phyloP scores from a whole-genome alignment of 768 basidiomycete species.

The Termitomyces sp. region DNA sequence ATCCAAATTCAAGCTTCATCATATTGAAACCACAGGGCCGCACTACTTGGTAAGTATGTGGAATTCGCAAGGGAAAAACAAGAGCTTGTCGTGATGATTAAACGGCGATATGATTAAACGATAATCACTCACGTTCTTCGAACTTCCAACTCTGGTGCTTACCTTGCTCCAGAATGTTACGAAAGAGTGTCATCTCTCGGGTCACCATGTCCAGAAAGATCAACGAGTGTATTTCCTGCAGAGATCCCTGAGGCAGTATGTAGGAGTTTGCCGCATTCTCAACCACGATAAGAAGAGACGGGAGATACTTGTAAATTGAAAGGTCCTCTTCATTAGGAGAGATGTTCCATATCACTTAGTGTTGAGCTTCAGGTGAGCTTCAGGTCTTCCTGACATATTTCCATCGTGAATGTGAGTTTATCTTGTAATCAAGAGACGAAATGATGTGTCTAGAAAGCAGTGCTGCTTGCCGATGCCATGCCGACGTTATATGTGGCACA shows the following conservation, averaged over 20 bases:
- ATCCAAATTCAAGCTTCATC: too few relatives aligned
- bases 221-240: constrained; percentile 28
- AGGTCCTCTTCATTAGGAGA: constrained; percentile 12
- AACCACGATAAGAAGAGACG: background rate
- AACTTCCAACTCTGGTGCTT: constrained; percentile 43
- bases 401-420: too few relatives aligned
- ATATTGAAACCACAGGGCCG: too few relatives aligned
- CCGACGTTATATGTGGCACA: too few relatives aligned
- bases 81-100: too few relatives aligned
- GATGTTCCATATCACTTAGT: constrained; percentile 16
- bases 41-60: too few relatives aligned
- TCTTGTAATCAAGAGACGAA: background rate
- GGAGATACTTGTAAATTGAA: constrained; percentile 12
- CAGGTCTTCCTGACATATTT: too few relatives aligned
- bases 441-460: background rate
- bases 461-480: background rate
- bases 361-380: too few relatives aligned
- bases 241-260: constrained; percentile 1
- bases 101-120: too few relatives aligned
- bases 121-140: constrained; percentile 14
- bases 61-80: too few relatives aligned
- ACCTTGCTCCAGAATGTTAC: constrained; percentile 36
- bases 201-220: constrained; percentile 40
- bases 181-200: constrained; percentile 32
- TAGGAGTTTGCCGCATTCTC: background rate